phyloP scores from a whole-genome alignment of 1,284 basidiomycete species.

The Malassezia arunalokei region DNA sequence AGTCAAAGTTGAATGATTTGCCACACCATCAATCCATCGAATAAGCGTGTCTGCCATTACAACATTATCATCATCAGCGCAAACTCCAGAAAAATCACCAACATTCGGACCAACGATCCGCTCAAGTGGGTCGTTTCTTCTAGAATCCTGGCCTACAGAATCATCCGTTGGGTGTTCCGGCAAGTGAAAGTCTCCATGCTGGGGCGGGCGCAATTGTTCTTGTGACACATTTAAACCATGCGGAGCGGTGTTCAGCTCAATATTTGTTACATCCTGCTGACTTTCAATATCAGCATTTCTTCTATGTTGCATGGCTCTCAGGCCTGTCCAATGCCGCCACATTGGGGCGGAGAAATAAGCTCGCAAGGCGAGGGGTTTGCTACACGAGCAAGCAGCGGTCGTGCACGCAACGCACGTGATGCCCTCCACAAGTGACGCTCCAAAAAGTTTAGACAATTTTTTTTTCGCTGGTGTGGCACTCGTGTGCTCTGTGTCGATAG shows the following conservation, averaged over 20 bases:
- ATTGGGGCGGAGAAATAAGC: too few species aligned
- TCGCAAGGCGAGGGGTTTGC: too few species aligned
- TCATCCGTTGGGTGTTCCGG: neutral
- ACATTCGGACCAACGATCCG: slow-evolving; percentile 9
- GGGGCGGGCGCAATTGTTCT: neutral
- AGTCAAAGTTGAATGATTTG: neutral
- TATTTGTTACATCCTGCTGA: too few species aligned
- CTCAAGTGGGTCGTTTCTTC: neutral
- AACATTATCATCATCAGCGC: neutral
- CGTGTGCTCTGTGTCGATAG: neutral
- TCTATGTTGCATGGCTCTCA: too few species aligned
- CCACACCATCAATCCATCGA: slow-evolving; percentile 1
- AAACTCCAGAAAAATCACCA: slow-evolving; percentile 1
- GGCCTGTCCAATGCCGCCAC: too few species aligned
- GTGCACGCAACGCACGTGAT: too few species aligned
- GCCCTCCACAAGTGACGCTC: neutral
- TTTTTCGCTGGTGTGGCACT: neutral
- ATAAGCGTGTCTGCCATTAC: neutral
- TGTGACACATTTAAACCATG: too few species aligned
- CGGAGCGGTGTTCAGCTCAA: too few species aligned
- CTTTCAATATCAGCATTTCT: too few species aligned
- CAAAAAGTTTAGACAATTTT: neutral
- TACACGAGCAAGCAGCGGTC: too few species aligned
- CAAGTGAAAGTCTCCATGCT: neutral
- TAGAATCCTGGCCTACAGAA: neutral